Conservation (phyloP, 2,329 filamentous ascomycete genomes). For the Nothophaeocryptopus gaeumannii region DNA sequence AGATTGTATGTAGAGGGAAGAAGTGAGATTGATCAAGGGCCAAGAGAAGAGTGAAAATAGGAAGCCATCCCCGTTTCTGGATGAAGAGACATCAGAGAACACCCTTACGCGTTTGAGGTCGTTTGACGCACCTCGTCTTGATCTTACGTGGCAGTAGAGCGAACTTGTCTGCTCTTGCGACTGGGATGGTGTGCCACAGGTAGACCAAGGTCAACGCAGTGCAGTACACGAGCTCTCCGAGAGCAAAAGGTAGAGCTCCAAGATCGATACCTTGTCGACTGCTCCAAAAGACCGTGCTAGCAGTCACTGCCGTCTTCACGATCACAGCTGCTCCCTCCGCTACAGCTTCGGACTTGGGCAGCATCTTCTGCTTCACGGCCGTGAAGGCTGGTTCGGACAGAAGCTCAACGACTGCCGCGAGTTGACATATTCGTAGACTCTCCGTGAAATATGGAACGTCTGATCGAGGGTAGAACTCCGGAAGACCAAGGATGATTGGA, state of each 20-base stretch:
- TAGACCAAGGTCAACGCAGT: constrained; percentile 68
- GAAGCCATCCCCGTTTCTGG: constrained; percentile 41
- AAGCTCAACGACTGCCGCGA: constrained; percentile 69
- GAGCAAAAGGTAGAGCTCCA: constrained; percentile 82
- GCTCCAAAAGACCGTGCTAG: constrained; percentile 66
- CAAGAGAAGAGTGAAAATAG: constrained; percentile 63
- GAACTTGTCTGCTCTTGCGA: constrained; percentile 61
- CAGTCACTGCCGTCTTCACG: constrained; percentile 71
- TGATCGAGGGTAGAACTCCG: constrained; percentile 62
- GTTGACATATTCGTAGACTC: constrained; percentile 54
- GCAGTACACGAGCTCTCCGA: constrained; percentile 80
- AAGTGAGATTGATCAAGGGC: constrained; percentile 67
- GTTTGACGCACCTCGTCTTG: constrained; percentile 40
- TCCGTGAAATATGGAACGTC: constrained; percentile 61
- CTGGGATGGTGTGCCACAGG: constrained; percentile 55
- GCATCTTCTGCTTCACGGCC: constrained; percentile 75
- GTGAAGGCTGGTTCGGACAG: constrained; percentile 86
- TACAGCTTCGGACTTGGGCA: constrained; percentile 74
- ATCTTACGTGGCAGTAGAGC: constrained; percentile 60
- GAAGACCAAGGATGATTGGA: constrained; percentile 56
- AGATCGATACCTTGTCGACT: constrained; percentile 52
- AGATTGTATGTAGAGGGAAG: constrained; percentile 84
- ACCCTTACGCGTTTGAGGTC: constrained; percentile 24
- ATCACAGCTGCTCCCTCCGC: constrained; percentile 84
- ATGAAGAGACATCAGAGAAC: constrained; percentile 25